Percentiles rank a stretch among this genome's conserved stretches.
Conservation (phyloP, 192 early-diverging fungal species). For the Coemansia sp. region DNA sequence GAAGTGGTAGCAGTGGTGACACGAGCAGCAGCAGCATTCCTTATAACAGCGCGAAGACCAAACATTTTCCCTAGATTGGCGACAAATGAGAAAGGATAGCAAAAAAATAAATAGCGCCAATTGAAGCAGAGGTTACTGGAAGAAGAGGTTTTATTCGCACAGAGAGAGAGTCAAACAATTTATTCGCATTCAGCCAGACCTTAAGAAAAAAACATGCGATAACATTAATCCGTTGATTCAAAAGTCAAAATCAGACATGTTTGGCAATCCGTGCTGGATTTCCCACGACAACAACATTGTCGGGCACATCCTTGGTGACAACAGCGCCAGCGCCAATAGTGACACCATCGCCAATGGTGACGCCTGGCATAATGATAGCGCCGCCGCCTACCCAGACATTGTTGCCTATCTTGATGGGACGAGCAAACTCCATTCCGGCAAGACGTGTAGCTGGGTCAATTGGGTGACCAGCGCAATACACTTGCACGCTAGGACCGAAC, state of each 20-base stretch:
- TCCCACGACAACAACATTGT: conserved; percentile 76
- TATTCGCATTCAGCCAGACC: background rate
- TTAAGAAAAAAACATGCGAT: conserved; percentile 7
- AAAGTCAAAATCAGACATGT: conserved; percentile 27
- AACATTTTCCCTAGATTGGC: conserved; percentile 32
- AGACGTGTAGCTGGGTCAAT: conserved; percentile 52
- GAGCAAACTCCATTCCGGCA: conserved; percentile 18
- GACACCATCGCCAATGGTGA: conserved; percentile 81
- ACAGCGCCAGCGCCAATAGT: conserved; percentile 80
- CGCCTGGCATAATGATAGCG: conserved; percentile 76
- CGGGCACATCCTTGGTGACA: conserved; percentile 84
- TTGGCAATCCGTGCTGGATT: conserved; percentile 83
- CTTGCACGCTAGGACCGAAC: conserved; percentile 75
- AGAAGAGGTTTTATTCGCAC: background rate
- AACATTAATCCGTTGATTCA: conserved; percentile 1
- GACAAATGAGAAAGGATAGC: conserved; percentile 5
- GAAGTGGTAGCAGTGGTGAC: conserved; percentile 13
- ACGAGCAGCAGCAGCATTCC: conserved; percentile 39
- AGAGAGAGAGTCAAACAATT: too few relatives aligned
- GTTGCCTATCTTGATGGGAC: conserved; percentile 67
- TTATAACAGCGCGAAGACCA: conserved; percentile 47
- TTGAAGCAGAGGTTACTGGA: conserved; percentile 3
- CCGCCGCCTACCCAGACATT: conserved; percentile 89
- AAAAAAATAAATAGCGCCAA: conserved; percentile 3
- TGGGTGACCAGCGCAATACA: conserved; percentile 76